Base-by-base conservation (phyloP, 2,329 filamentous ascomycete species). In the Fusarium odoratissimum region DNA sequence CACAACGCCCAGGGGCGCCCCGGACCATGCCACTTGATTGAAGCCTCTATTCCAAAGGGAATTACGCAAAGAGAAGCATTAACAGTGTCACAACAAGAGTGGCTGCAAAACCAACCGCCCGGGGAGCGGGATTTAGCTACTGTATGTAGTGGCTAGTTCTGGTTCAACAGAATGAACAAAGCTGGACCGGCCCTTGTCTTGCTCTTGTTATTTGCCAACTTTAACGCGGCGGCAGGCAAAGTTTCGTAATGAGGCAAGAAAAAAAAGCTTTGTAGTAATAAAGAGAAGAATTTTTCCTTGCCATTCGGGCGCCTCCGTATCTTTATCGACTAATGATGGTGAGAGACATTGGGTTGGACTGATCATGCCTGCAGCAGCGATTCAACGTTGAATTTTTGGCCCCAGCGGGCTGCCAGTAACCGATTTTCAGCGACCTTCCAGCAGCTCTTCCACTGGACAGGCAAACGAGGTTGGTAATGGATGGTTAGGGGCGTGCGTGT, bases 51-150 rank as follows among this genome's bases (percentile, higher is more conserved):
- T 30, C 23, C 41, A 19, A 41, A 64, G 46, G 44, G 13, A 33
- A 56, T n/a, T 19, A 46, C 25, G 25, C 44, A 25, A 55, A 35
- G 38, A 55, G 48, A 56, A 67, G n/a, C 46, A 44, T 56, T 28
- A 57, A 41, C 23, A 40, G 62, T 37, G 41, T 31, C 28, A 54
- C 37, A 52, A 48, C 40, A 33, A 41, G 12, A 72, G 44, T 68
- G 64, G 69, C 48, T 72, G 56, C 56, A 38, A 40, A 57, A 58
- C 69, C 58, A 72, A 60, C 64, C 59, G 68, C 68, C 68, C 14
- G 54, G 54, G 44, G 42, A 41, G 68, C 55, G 58, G 54, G 55
- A 69, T 66, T 52, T 52, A 57, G 52, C 28, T 35, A 25, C 17
- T 17, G 31, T 59, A 40, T 41, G 19, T n/a, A 40, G 37, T 49